Base-by-base conservation (phyloP, 1,284 basidiomycete genomes). In the Ceratobasidium papillatum region DNA sequence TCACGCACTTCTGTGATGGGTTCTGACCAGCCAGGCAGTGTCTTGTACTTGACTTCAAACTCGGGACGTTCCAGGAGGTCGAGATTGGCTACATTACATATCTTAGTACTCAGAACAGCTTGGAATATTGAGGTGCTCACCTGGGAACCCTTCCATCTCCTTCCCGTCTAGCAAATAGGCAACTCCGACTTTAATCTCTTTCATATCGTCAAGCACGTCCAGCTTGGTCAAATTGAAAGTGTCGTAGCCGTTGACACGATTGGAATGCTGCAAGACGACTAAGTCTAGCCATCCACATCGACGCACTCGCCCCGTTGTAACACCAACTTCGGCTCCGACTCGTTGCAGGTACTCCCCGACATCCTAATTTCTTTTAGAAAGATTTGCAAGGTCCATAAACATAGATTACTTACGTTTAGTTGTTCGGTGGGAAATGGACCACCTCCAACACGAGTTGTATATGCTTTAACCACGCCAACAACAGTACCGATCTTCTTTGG, bases 391-490 rank as follows among this genome's bases (percentile, higher is more conserved):
- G 19, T 17, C n/a, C 9, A 22, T 51, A 32, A 11, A 68, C 27
- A 27, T 19, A 32, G 4, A 74, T 71, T 9, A 84, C 89, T 74
- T 75, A 93, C 91, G 82, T 96, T 94, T 77, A 96, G 87, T 81
- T 96, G 94, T 83, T 99, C 97, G 3, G 95, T 95, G 3, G 98
- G 96, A 88, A 99, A 99, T 11, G 97, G 97, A 0, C 97, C 97
- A 68, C 95, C 95, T 25, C 97, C 97, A 34, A 99, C 97, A 54
- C 97, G 90, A 2, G 97, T 99, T 25, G 98, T 99, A 82, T 99
- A 99, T 1, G 97, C 97, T 84, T 99, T 99, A 82, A 97, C 87
- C 75, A 99, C 97, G 76, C 97, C 98, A 78, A 98, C 91, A 27
- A 91, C 88, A 62, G 89, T 88, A 51, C 94, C 95, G 78, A 99